Base-by-base conservation (phyloP, 176 grass and related monocot genomes). In the Chrysopogon serrulatus region DNA sequence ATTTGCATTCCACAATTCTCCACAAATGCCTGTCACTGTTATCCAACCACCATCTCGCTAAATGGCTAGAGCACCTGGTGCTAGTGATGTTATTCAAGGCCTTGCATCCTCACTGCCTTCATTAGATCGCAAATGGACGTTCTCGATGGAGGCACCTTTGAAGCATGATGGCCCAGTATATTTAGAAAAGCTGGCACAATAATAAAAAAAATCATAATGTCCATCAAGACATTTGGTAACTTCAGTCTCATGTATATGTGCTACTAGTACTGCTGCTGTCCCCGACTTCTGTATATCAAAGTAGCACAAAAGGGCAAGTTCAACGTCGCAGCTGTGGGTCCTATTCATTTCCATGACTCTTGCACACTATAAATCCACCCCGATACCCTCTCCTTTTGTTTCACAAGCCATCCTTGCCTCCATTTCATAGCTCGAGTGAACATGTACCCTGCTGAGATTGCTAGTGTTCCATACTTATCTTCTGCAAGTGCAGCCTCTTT, bases 371-470 rank as follows among this genome's bases (percentile, higher is more conserved):
- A 98, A 94, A 98, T 90, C 42, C 33, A 82, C 72, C 84, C 76
- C 84, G 81, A 68, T 77, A 79, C 70, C 80, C 89, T 70, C 80
- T 84, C 70, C 73, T 60, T 77, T 85, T 84, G 62, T 57, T 67
- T 90, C 65, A 84, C 45, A 90, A 60, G 60, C 68, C 68, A 67
- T 45, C 82, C 79, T 37, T 80, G 45, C 21, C 64, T 68, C 64
- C 83, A 78, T 74, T 77, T 62, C 78, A 76, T 30, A 84, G 72
- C 73, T 81, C 23, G 12, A 79, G 78, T 72, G 44, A 92, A 85
- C 65, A 99, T 99, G 97, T 78, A 94, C 82, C 88, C 90, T 14
- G 86, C 92, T 70, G 97, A 93, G 74, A 88, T 96, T 71, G 93
- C 91, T 42, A 96, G 93, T 61, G 37, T 99, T 61, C 78, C 70